Evolutionary conservation across 139 green algal genomes (phyloP).

Genomic region (Chlamydomonas incerta): DNA sequence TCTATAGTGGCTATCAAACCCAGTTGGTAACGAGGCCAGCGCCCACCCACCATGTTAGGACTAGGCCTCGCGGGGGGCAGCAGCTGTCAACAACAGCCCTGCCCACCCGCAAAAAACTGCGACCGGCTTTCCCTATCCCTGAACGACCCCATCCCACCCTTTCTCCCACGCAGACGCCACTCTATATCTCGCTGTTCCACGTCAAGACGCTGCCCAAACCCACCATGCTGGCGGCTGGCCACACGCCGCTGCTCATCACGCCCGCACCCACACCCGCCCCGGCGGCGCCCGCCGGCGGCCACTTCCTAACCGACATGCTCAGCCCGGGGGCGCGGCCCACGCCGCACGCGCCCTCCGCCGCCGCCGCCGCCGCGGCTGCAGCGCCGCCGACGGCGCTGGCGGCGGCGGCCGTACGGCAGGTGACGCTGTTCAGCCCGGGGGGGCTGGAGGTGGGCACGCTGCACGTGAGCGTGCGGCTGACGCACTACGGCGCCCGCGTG

Average conservation of each 20-base stretch:
- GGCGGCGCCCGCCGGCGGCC: background rate
- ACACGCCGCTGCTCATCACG: constrained; percentile 49
- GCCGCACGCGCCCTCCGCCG: too few relatives aligned
- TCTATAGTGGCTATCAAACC: too few relatives aligned
- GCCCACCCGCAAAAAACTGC: too few relatives aligned
- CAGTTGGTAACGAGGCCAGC: too few relatives aligned
- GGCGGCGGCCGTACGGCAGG: constrained; percentile 14
- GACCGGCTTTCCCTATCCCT: too few relatives aligned
- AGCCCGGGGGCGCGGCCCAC: too few relatives aligned
- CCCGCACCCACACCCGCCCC: background rate
- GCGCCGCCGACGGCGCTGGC: background rate
- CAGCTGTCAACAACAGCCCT: too few relatives aligned
- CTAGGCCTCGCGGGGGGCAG: too few relatives aligned
- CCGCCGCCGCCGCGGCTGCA: too few relatives aligned
- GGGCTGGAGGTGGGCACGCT: constrained; percentile 19
- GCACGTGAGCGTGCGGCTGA: constrained; percentile 41
- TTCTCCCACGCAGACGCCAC: constrained; percentile 33
- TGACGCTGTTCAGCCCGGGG: constrained; percentile 19
- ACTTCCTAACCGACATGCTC: too few relatives aligned
- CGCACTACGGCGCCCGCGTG: constrained; percentile 26
- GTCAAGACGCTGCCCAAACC: constrained; percentile 46
- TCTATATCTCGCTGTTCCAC: constrained; percentile 52
- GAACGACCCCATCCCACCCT: too few relatives aligned
- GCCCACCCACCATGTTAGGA: too few relatives aligned
- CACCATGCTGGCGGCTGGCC: constrained; percentile 39